Evolutionary conservation across 2,329 filamentous ascomycete genomes (phyloP).

Genomic region (Neurospora sp.): DNA sequence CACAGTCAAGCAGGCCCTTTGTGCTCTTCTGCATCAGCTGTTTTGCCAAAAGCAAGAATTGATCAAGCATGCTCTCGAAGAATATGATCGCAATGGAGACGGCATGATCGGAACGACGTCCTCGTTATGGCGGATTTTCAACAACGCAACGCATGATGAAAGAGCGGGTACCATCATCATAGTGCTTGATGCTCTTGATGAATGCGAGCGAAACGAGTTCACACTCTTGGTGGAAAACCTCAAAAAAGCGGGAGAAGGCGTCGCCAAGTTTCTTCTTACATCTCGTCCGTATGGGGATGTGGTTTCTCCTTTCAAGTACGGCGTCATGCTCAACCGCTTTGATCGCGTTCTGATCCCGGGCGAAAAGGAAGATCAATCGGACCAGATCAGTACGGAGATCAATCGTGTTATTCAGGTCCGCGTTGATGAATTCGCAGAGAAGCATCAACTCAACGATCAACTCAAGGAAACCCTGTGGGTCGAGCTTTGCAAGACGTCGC

Average conservation of each 20-base stretch:
- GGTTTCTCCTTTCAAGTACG: not conserved
- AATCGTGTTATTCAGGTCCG: slow-evolving; percentile 25
- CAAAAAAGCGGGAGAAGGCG: slow-evolving; percentile 14
- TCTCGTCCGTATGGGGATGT: slow-evolving; percentile 13
- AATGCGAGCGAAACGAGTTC: slow-evolving; percentile 16
- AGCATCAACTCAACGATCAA: slow-evolving; percentile 8
- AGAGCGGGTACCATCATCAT: slow-evolving; percentile 22
- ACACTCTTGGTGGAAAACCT: not conserved
- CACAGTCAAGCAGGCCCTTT: slow-evolving; percentile 25
- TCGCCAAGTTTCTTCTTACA: slow-evolving; percentile 15
- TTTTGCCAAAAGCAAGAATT: slow-evolving; percentile 23
- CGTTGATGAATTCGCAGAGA: slow-evolving; percentile 15
- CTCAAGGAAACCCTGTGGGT: slow-evolving; percentile 8
- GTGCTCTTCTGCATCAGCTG: slow-evolving; percentile 31
- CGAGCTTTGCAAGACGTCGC: not conserved
- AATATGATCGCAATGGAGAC: slow-evolving; percentile 18
- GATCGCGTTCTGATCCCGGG: slow-evolving; percentile 26
- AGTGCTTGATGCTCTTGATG: slow-evolving; percentile 31
- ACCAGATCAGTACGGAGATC: slow-evolving; percentile 26
- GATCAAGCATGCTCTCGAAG: slow-evolving; percentile 23
- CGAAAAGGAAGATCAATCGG: slow-evolving; percentile 23
- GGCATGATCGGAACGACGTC: slow-evolving; percentile 14
- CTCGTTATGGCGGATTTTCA: slow-evolving; percentile 26
- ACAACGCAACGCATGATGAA: slow-evolving; percentile 17
- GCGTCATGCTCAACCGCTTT: slow-evolving; percentile 12